Conservation (phyloP, 345 rosid species). For the Gossypium herbaceum region DNA sequence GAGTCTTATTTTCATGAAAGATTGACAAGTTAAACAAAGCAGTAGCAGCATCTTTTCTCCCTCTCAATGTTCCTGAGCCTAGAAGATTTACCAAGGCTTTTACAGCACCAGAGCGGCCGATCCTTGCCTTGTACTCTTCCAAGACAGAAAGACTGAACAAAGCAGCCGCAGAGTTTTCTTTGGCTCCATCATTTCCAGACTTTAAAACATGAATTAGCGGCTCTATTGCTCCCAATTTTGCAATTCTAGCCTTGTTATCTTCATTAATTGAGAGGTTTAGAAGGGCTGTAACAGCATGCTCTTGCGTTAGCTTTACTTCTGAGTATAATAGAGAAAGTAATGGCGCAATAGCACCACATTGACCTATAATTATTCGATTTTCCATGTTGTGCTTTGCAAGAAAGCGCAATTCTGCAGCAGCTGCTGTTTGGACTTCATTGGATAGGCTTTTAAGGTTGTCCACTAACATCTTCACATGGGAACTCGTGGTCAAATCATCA, state of each 20-base stretch:
- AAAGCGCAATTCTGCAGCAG: constrained; percentile 78
- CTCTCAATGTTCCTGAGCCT: constrained; percentile 72
- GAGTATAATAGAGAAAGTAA: constrained; percentile 71
- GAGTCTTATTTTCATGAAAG: constrained; percentile 87
- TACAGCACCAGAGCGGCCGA: constrained; percentile 85
- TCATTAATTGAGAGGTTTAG: constrained; percentile 83
- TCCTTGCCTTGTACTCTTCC: constrained; percentile 66
- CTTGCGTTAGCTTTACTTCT: constrained; percentile 62
- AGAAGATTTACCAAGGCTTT: constrained; percentile 75
- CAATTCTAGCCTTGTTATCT: constrained; percentile 69
- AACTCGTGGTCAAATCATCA: constrained; percentile 42
- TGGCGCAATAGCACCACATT: constrained; percentile 58
- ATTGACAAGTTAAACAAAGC: constrained; percentile 91
- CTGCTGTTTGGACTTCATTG: constrained; percentile 44
- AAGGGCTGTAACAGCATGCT: constrained; percentile 85
- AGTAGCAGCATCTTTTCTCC: constrained; percentile 89
- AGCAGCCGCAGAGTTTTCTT: constrained; percentile 87
- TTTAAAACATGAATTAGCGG: constrained; percentile 73
- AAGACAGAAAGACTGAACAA: constrained; percentile 75
- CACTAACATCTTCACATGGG: constrained; percentile 50
- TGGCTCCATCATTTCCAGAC: constrained; percentile 76
- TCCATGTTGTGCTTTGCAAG: constrained; percentile 66
- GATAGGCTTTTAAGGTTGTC: constrained; percentile 64
- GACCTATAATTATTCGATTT: constrained; percentile 67
- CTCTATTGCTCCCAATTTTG: constrained; percentile 65